Conservation (phyloP, 345 rosid genomes). For the Isatis tinctoria region DNA sequence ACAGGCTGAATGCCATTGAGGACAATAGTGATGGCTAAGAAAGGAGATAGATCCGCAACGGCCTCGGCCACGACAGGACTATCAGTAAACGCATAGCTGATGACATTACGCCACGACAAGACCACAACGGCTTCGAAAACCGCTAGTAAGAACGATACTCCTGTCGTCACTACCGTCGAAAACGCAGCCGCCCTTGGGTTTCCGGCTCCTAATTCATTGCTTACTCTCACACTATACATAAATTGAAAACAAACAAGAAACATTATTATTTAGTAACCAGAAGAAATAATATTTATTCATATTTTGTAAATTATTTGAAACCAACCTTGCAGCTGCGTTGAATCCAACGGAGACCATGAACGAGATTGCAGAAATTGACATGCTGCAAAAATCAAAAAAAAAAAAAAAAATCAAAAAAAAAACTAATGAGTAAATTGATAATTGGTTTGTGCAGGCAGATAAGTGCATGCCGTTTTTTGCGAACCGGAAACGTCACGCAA, state of each 20-base stretch:
- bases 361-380: slow-evolving; percentile 54
- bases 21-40: slow-evolving; percentile 48
- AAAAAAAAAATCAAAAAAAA: not conserved
- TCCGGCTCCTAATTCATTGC: slow-evolving; percentile 76
- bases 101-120: slow-evolving; percentile 41
- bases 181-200: slow-evolving; percentile 67
- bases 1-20: slow-evolving; percentile 48
- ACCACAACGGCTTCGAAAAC: slow-evolving; percentile 41
- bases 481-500: not conserved
- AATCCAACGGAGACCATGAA: slow-evolving; percentile 69
- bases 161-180: slow-evolving; percentile 38
- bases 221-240: slow-evolving; percentile 51
- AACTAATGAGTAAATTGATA: not conserved
- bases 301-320: not conserved
- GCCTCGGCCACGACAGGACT: slow-evolving; percentile 51
- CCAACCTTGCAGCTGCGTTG: slow-evolving; percentile 74
- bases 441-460: not conserved
- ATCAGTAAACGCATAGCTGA: slow-evolving; percentile 56
- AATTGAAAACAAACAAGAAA: not conserved
- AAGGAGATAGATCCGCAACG: slow-evolving; percentile 53
- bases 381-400: slow-evolving; percentile 34
- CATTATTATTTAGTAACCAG: not conserved
- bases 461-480: not conserved
- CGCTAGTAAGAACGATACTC: slow-evolving; percentile 41
- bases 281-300: too few relatives aligned